phyloP scores from a whole-genome alignment of 768 basidiomycete species.

The Kwoniella botswanensis region DNA sequence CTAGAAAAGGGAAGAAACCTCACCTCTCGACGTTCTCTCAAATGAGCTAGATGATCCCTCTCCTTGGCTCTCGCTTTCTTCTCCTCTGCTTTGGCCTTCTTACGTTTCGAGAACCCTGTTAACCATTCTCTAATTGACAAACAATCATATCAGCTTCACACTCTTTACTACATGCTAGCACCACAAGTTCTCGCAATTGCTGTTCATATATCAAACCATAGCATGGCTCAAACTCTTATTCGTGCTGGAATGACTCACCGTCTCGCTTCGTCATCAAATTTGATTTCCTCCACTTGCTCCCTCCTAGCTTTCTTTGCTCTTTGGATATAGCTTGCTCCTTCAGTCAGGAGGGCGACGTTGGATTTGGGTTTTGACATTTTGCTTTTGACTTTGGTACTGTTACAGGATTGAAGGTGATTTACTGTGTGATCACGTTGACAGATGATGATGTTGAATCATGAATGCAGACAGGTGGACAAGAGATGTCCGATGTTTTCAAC shows the following conservation, averaged over 20 bases:
- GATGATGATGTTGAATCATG: neutral
- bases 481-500: neutral
- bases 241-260: slow-evolving; percentile 61
- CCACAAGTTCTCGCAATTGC: neutral
- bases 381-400: neutral
- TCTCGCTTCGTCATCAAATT: slow-evolving; percentile 86
- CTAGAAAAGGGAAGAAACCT: slow-evolving; percentile 31
- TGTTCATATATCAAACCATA: neutral
- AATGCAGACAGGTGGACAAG: neutral
- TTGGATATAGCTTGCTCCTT: slow-evolving; percentile 57
- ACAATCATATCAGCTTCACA: neutral
- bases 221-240: no score
- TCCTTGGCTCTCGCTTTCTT: slow-evolving; percentile 74
- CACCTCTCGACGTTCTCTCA: slow-evolving; percentile 80
- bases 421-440: neutral
- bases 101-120: slow-evolving; percentile 92
- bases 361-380: slow-evolving; percentile 28
- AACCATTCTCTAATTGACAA: slow-evolving; percentile 72
- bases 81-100: slow-evolving; percentile 79
- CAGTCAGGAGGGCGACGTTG: slow-evolving; percentile 56
- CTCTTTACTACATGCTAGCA: neutral
- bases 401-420: neutral
- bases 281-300: slow-evolving; percentile 74
- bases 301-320: slow-evolving; percentile 66
- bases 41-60: slow-evolving; percentile 74